These are phyloP conservation scores for Phialophora expanda DNA, from an alignment of 2,329 filamentous ascomycete genomes.

Conservation along the genomic window DNA sequence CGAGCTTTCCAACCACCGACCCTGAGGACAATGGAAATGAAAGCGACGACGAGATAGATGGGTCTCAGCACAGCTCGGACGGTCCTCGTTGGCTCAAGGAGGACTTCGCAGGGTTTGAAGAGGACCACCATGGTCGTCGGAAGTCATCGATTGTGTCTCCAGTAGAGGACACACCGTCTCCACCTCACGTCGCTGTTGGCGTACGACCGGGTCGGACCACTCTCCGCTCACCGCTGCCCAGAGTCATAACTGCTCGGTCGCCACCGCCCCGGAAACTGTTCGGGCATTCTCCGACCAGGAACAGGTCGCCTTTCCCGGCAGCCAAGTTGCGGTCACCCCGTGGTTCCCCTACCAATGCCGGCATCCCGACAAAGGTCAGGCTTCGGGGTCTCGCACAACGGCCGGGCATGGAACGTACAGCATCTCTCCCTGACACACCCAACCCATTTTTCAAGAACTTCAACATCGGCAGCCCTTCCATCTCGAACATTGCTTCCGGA, in stretches of 20 bases:
- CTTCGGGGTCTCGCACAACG: slow-evolving; percentile 62
- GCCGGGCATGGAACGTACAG: slow-evolving; percentile 73
- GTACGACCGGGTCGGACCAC: slow-evolving; percentile 31
- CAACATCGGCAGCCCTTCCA: slow-evolving; percentile 45
- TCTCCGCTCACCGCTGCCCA: slow-evolving; percentile 32
- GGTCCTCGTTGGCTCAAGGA: slow-evolving; percentile 73
- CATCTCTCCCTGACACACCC: slow-evolving; percentile 81
- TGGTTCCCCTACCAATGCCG: slow-evolving; percentile 49
- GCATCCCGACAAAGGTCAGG: slow-evolving; percentile 47
- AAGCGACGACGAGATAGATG: slow-evolving; percentile 63
- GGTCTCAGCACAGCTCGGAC: slow-evolving; percentile 58
- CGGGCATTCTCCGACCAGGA: slow-evolving; percentile 72
- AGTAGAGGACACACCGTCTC: slow-evolving; percentile 65
- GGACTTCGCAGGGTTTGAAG: slow-evolving; percentile 70
- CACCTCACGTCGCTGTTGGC: slow-evolving; percentile 60
- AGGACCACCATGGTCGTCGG: slow-evolving; percentile 51
- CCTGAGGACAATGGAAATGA: slow-evolving; percentile 84
- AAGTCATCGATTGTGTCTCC: slow-evolving; percentile 58
- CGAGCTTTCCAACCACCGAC: slow-evolving; percentile 94
- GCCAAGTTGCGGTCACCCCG: slow-evolving; percentile 58
- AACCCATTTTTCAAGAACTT: slow-evolving; percentile 65
- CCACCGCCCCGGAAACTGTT: slow-evolving; percentile 58
- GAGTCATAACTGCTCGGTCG: slow-evolving; percentile 39
- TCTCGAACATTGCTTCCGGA: slow-evolving; percentile 36
- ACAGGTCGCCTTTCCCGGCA: slow-evolving; percentile 72